Conservation (phyloP, 1,284 basidiomycete species). For the Fomitopsis pinicola region DNA sequence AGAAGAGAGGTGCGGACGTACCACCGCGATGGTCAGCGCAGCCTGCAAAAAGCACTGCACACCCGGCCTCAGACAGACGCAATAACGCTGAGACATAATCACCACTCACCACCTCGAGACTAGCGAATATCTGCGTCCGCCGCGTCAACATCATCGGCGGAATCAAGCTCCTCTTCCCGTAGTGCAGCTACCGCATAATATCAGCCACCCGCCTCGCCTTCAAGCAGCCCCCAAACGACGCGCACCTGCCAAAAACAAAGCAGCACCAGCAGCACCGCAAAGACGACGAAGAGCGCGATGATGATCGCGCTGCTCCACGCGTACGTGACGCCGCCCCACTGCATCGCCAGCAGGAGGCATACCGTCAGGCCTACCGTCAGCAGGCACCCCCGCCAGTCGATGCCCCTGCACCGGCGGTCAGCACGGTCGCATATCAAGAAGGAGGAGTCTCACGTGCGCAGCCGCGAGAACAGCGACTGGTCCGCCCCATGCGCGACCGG, state of each 20-base stretch:
- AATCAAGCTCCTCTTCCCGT: not conserved
- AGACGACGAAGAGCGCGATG: constrained; percentile 1
- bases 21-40: not conserved
- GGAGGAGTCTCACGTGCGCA: not conserved
- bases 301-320: not conserved
- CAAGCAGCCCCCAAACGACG: not conserved
- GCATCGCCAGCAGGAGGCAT: not conserved
- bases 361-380: not conserved
- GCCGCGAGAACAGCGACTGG: not conserved
- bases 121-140: not conserved
- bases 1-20: not conserved
- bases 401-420: not conserved
- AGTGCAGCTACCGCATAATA: not conserved
- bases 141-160: not conserved
- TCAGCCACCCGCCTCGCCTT: not conserved
- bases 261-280: not conserved
- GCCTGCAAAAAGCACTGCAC: not conserved
- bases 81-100: not conserved
- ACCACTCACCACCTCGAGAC: not conserved
- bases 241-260: not conserved
- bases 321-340: not conserved
- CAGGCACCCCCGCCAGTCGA: not conserved
- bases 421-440: not conserved
- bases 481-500: not conserved
- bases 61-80: not conserved